These are phyloP conservation scores for Cladochytrium tenue DNA, from an alignment of 371 early-diverging fungal species.

Conservation along the genomic window DNA sequence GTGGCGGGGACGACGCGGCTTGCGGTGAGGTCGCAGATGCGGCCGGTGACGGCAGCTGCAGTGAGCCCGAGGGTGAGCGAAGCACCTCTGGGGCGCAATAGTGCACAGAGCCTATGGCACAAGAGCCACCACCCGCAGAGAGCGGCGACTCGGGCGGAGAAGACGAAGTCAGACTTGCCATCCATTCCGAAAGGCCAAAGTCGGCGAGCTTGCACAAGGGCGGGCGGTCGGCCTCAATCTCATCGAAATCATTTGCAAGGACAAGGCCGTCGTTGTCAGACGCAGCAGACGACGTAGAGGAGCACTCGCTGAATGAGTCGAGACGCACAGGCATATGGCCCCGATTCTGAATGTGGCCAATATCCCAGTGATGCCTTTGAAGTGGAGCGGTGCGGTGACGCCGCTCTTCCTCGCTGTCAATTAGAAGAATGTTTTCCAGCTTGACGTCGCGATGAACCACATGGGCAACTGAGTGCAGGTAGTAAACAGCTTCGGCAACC, in stretches of 20 bases:
- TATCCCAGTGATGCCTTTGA: too few species aligned
- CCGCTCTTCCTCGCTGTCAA: conserved; percentile 3
- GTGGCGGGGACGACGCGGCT: not conserved
- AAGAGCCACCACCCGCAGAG: not conserved
- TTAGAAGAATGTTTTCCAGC: conserved; percentile 76
- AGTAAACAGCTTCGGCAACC: conserved; percentile 69
- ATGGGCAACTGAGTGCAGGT: conserved; percentile 72
- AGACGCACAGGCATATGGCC: too few species aligned
- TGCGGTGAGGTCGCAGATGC: not conserved
- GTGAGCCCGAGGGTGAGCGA: conserved; percentile 7
- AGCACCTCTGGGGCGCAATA: conserved; percentile 82
- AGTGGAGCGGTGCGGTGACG: not conserved
- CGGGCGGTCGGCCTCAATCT: not conserved
- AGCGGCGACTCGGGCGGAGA: not conserved
- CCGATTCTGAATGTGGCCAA: not conserved
- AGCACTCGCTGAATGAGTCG: too few species aligned
- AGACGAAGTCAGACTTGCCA: conserved; percentile 22
- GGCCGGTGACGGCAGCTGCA: not conserved
- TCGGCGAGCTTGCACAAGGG: conserved; percentile 74
- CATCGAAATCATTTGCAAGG: not conserved
- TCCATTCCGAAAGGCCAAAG: conserved; percentile 77
- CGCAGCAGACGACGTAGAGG: not conserved
- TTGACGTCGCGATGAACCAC: conserved; percentile 92
- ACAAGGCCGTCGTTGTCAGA: not conserved
- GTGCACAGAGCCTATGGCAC: conserved; percentile 68